phyloP scores from a whole-genome alignment of 1,284 basidiomycete genomes.

The Cryptococcus sp. region DNA sequence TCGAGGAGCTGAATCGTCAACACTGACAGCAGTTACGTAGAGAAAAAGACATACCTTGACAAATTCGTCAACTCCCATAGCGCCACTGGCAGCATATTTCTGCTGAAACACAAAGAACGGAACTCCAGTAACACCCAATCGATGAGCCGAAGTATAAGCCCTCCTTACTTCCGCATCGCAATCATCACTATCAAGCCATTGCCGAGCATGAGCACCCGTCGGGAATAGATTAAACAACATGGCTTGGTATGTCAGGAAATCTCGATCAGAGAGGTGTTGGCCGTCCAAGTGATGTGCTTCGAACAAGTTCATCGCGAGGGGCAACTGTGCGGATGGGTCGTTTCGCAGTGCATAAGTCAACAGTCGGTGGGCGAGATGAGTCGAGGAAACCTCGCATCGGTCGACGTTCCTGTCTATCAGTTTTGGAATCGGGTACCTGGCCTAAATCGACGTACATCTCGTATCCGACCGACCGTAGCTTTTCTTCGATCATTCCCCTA shows the following conservation, averaged over 20 bases:
- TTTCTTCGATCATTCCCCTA: constrained; percentile 26
- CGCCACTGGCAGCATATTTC: constrained; percentile 47
- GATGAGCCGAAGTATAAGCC: constrained; percentile 33
- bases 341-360: constrained; percentile 30
- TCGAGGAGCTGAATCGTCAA: constrained; percentile 14
- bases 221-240: constrained; percentile 37
- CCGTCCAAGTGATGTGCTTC: constrained; percentile 46
- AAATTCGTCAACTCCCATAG: constrained; percentile 52
- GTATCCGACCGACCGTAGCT: constrained; percentile 43
- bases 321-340: constrained; percentile 40
- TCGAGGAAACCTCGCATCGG: constrained; percentile 39
- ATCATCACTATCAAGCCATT: constrained; percentile 34
- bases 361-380: constrained; percentile 48
- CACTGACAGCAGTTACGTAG: neutral
- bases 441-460: constrained; percentile 32
- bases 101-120: constrained; percentile 50
- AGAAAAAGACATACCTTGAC: constrained; percentile 39
- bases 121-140: constrained; percentile 49
- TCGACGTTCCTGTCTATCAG: constrained; percentile 14
- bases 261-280: constrained; percentile 37
- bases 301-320: constrained; percentile 35
- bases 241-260: constrained; percentile 7
- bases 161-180: constrained; percentile 38
- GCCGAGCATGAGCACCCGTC: constrained; percentile 22
- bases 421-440: neutral